These are phyloP conservation scores for Raffaelea arxii DNA, from an alignment of 2,329 filamentous ascomycete species.

Conservation along the genomic window DNA sequence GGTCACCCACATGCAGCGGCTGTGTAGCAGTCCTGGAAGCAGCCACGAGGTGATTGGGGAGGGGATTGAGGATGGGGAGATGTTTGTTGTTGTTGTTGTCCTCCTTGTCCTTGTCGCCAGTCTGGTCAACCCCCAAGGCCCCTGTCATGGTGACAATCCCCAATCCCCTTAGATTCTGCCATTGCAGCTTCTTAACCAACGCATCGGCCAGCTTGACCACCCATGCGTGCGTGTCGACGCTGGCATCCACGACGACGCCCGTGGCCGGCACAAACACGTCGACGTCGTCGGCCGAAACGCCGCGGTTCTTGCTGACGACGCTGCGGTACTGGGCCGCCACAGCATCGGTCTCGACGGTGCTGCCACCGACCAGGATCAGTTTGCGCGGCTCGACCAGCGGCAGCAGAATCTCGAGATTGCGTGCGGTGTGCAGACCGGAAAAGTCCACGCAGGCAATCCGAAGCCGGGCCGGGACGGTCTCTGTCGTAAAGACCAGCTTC, in stretches of 20 bases:
- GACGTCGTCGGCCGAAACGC: conserved; percentile 36
- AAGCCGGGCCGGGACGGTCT: conserved; percentile 58
- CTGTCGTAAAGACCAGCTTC: conserved; percentile 58
- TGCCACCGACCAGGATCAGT: conserved; percentile 82
- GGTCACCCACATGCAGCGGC: conserved; percentile 87
- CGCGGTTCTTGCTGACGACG: conserved; percentile 40
- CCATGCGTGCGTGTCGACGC: conserved; percentile 97
- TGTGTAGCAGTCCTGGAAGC: conserved; percentile 69
- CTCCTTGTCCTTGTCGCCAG: conserved; percentile 21
- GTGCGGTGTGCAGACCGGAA: conserved; percentile 83
- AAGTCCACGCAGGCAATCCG: conserved; percentile 86
- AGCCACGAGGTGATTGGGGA: conserved; percentile 44
- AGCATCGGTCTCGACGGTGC: conserved; percentile 63
- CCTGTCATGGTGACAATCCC: conserved; percentile 91
- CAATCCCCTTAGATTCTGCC: conserved; percentile 86
- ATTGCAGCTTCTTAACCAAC: conserved; percentile 78
- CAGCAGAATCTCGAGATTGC: conserved; percentile 88
- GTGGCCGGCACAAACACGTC: conserved; percentile 75
- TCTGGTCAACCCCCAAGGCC: conserved; percentile 13
- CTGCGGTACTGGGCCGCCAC: conserved; percentile 74
- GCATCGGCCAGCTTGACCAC: conserved; percentile 79
- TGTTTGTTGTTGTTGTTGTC: conserved; percentile 9
- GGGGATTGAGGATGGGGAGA: conserved; percentile 42
- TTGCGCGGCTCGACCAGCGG: conserved; percentile 91
- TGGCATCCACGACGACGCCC: conserved; percentile 73